These are phyloP conservation scores for Trametes villosa DNA, from an alignment of 768 basidiomycete genomes.

Conservation along the genomic window DNA sequence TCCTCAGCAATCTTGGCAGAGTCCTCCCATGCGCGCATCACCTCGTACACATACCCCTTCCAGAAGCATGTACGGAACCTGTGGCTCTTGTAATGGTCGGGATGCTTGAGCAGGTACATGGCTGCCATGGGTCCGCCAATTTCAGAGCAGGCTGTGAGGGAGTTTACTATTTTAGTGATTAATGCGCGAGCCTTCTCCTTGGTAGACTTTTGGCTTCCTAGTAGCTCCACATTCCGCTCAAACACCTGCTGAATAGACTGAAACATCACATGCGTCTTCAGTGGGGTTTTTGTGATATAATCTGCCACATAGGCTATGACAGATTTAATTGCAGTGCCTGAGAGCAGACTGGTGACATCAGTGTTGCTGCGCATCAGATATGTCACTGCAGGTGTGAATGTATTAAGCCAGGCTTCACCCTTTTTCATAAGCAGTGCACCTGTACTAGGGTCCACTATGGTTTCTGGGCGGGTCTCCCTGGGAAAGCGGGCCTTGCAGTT, in stretches of 20 bases:
- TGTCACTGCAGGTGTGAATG: no score
- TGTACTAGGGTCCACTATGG: neutral
- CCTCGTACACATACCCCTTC: constrained; percentile 7
- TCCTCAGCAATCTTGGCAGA: no score
- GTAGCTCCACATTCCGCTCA: neutral
- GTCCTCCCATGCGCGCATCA: no score
- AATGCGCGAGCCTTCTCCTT: neutral
- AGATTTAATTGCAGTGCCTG: no score
- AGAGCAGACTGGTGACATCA: no score
- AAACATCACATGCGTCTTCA: constrained; percentile 2
- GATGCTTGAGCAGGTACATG: constrained; percentile 17
- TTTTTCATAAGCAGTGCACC: constrained; percentile 5
- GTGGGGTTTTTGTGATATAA: constrained; percentile 2
- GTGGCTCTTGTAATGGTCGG: constrained; percentile 24
- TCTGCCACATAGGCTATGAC: no score
- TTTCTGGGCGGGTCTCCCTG: neutral
- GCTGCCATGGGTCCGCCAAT: no score
- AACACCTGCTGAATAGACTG: constrained; percentile 1
- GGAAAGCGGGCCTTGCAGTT: neutral
- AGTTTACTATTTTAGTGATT: constrained; percentile 11
- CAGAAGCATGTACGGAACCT: constrained; percentile 17
- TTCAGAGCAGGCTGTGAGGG: no score
- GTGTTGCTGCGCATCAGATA: no score
- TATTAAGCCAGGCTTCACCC: constrained; percentile 6
- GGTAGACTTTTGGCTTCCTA: neutral